Evolutionary conservation across 495 filamentous ascomycete species (phyloP), one percentile per base, ranked within the genome.

Genomic region (Lindgomyces ingoldianus): DNA sequence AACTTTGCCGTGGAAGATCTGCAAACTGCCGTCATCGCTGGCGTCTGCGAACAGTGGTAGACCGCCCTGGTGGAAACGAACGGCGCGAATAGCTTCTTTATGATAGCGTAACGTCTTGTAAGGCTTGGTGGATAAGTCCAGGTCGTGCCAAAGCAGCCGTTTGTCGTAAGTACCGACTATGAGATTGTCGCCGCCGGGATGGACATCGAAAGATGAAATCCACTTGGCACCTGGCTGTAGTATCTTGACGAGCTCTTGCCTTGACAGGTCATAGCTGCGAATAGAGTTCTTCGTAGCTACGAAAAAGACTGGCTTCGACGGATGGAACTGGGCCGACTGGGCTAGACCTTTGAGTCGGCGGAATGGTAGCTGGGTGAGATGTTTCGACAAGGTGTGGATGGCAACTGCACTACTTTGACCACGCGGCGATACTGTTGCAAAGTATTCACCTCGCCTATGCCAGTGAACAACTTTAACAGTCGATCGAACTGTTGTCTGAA

Each of bases 101-200:
- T 98, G 94, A 77, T 96, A 98, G 19, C 94, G 83, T 73, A 98
- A 85, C 4, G 92, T 96, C 81, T 96, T 96, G 79, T 96, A 98
- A 0, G 94, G 94, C 54, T 87, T 84, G 54, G 83, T 84, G 0
- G 91, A 94, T 24, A 98, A 85, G 61, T 98, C 95, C 25, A 98
- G 83, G 77, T 98, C 94, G 73, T 98, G 94, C 95, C 95, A 98
- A 53, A 98, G 81, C 3, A 98, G 82, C 50, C 93, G 88, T 61
- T 90, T 88, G 75, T 98, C 94, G 77, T 98, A 98, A 22, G 91
- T 90, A 26, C 91, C 91, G 24, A 96, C 89, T 60, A 98, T 90
- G 63, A 98, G 74, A 76, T 98, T 96, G 75, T 96, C 91, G 44
- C 94, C 93, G 10, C 87, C 87, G 1, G 93, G 90, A 77, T 98